Percentiles rank a stretch among this genome's conserved stretches.
Evolutionary conservation across 176 grass and related monocot species (phyloP).

Genomic region (Saccharum spontaneum): DNA sequence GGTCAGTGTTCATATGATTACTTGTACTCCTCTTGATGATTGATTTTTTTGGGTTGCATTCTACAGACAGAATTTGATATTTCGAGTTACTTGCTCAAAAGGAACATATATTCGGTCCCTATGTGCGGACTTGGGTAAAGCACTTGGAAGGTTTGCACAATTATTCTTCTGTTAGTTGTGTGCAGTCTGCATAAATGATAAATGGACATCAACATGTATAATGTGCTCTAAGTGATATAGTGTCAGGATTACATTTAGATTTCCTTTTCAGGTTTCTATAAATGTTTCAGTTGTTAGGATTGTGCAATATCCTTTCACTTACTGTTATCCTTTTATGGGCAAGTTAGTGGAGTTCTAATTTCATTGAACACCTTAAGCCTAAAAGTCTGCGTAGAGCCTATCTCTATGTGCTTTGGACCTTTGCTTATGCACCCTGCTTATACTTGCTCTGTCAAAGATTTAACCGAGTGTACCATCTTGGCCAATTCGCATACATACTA

Average conservation of each 20-base stretch:
- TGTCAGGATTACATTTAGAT: neutral
- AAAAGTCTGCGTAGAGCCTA: neutral
- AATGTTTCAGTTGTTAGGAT: neutral
- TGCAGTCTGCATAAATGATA: neutral
- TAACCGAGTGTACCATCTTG: neutral
- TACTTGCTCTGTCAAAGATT: neutral
- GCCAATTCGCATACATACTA: neutral
- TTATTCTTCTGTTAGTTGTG: constrained; percentile 3
- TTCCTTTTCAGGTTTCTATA: constrained; percentile 14
- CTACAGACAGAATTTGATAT: constrained; percentile 94
- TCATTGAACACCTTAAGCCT: neutral
- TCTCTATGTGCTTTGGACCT: neutral
- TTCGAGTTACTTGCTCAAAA: constrained; percentile 93
- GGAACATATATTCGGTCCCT: constrained; percentile 97
- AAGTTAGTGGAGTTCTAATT: neutral
- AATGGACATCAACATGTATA: neutral
- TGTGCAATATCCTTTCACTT: neutral
- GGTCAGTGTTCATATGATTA: neutral
- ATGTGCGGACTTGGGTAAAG: constrained; percentile 95
- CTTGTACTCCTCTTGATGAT: neutral
- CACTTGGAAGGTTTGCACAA: constrained; percentile 67
- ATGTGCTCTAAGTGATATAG: neutral
- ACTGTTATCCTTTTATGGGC: neutral
- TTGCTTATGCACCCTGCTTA: neutral
- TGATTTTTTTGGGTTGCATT: neutral